Percentiles rank a stretch among this genome's conserved stretches.
Evolutionary conservation across 352 stramenopile species (phyloP).

Genomic region (Phytopythium chamaehyphon): DNA sequence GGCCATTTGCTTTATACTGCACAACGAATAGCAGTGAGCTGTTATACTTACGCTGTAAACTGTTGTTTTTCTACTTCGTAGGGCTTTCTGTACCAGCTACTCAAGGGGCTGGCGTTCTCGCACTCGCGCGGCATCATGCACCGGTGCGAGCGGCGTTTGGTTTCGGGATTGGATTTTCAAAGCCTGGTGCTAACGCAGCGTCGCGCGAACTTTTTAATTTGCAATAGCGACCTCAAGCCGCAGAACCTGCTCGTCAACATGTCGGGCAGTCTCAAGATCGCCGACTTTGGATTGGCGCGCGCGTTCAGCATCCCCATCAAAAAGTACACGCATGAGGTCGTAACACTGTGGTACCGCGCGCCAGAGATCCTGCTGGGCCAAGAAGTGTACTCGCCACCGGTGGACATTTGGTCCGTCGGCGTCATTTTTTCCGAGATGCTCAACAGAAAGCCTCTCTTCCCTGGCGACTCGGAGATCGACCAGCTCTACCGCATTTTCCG

Average conservation of each 20-base stretch:
- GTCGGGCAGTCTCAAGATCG: slow-evolving; percentile 95
- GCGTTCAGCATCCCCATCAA: slow-evolving; percentile 97
- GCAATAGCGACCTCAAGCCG: slow-evolving; percentile 94
- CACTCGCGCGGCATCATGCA: slow-evolving; percentile 88
- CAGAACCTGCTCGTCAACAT: slow-evolving; percentile 96
- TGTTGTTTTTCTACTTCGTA: slow-evolving; percentile 5
- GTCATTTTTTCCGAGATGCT: slow-evolving; percentile 87
- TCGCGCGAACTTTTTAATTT: neutral
- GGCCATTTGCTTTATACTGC: no score
- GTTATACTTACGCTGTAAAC: neutral
- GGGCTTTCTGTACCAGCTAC: slow-evolving; percentile 81
- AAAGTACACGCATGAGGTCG: slow-evolving; percentile 97
- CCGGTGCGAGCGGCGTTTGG: slow-evolving; percentile 32
- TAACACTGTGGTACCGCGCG: slow-evolving; percentile 99
- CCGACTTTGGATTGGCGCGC: slow-evolving; percentile 97
- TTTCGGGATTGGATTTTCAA: neutral
- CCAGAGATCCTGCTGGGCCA: slow-evolving; percentile 98
- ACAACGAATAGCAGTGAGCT: no score
- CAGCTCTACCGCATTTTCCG: slow-evolving; percentile 87
- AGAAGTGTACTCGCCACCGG: slow-evolving; percentile 78
- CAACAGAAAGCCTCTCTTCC: slow-evolving; percentile 77
- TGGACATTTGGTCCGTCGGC: slow-evolving; percentile 88
- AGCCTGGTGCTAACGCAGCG: no score
- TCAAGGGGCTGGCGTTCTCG: slow-evolving; percentile 85
- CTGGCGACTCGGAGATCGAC: slow-evolving; percentile 83